Conservation (phyloP, 148 eudicot genomes). For the Rhododendron kiyosumense region DNA sequence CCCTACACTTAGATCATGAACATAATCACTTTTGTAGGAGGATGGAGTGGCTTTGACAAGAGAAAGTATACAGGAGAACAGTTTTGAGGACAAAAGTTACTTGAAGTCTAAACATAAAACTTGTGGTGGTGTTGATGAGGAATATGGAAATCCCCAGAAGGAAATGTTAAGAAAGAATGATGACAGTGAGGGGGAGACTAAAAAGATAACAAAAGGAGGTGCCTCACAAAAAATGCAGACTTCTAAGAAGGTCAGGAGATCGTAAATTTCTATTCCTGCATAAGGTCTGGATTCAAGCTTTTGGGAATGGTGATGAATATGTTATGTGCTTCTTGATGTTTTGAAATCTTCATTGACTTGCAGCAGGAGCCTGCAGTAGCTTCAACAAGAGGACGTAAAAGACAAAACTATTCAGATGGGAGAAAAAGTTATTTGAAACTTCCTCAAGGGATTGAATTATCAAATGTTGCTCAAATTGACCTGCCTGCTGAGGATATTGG, state of each 20-base stretch:
- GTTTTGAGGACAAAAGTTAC: conserved; percentile 3
- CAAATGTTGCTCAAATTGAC: conserved; percentile 21
- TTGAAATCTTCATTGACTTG: neutral
- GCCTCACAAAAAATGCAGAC: neutral
- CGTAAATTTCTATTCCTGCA: neutral
- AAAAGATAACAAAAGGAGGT: neutral
- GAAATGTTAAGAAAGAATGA: neutral
- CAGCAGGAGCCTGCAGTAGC: conserved; percentile 7
- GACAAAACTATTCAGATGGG: neutral
- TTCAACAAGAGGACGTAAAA: conserved; percentile 11
- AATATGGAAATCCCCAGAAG: neutral
- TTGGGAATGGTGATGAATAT: neutral
- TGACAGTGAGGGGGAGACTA: neutral
- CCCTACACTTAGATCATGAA: neutral
- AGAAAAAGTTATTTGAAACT: conserved; percentile 7
- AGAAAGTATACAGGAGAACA: neutral
- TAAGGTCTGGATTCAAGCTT: neutral
- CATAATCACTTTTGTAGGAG: conserved; percentile 7
- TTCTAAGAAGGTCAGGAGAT: conserved; percentile 8
- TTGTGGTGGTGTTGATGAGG: neutral
- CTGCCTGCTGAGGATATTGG: conserved; percentile 25
- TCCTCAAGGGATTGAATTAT: conserved; percentile 20
- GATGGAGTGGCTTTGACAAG: neutral
- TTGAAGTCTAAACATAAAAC: neutral
- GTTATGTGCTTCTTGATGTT: neutral